Evolutionary conservation across 2,329 filamentous ascomycete genomes (phyloP).

Genomic region (Alternaria alternata): DNA sequence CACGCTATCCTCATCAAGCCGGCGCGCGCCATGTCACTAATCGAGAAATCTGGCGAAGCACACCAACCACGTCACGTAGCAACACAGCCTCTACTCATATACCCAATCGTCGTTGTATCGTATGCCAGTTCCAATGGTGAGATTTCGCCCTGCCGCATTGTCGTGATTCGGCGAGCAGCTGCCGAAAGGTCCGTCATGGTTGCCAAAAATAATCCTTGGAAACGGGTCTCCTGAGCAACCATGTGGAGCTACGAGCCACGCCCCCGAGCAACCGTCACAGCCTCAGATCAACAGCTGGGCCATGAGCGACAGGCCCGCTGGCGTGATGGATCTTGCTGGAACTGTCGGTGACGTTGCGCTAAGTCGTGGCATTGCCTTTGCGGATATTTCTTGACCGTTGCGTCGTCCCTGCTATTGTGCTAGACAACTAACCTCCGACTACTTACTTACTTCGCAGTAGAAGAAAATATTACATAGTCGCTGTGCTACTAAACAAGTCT

Average conservation of each 20-base stretch:
- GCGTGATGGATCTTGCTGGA: slow-evolving; percentile 4
- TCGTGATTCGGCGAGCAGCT: neutral
- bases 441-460: neutral
- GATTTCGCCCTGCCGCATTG: neutral
- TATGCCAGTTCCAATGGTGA: neutral
- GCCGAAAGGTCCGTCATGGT: slow-evolving; percentile 14
- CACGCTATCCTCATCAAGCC: slow-evolving; percentile 4
- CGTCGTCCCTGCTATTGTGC: neutral
- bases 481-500: neutral
- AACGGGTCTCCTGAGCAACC: slow-evolving; percentile 26
- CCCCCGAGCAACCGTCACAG: slow-evolving; percentile 10
- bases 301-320: neutral
- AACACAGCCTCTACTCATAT: neutral
- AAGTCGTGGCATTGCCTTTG: slow-evolving; percentile 1
- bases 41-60: neutral
- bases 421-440: slow-evolving; percentile 1
- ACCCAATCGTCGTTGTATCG: neutral
- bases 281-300: slow-evolving; percentile 17
- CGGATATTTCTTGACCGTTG: slow-evolving; percentile 7
- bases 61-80: neutral
- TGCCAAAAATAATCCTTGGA: slow-evolving; percentile 26
- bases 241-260: slow-evolving; percentile 23
- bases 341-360: slow-evolving; percentile 16
- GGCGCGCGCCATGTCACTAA: neutral
- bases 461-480: neutral